Evolutionary conservation across 345 rosid genomes (phyloP).

Genomic region (Clausena lansium): DNA sequence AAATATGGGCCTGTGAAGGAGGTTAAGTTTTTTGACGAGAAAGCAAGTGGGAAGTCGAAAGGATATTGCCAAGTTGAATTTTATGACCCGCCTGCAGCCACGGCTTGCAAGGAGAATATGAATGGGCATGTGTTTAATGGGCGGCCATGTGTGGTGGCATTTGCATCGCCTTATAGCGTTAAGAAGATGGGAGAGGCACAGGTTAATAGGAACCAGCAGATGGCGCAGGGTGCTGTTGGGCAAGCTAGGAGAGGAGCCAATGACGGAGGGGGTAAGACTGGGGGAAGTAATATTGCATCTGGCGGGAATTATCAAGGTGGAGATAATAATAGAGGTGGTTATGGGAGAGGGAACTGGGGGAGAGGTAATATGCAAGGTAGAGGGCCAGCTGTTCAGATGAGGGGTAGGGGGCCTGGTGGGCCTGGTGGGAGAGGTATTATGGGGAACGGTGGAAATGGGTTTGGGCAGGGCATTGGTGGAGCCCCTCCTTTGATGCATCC

Average conservation of each 20-base stretch:
- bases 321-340: constrained; percentile 54
- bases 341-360: constrained; percentile 71
- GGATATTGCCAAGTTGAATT: constrained; percentile 91
- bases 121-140: constrained; percentile 71
- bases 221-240: constrained; percentile 34
- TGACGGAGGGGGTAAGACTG: constrained; percentile 46
- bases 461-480: constrained; percentile 64
- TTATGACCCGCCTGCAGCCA: constrained; percentile 61
- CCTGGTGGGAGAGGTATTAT: constrained; percentile 67
- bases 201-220: constrained; percentile 57
- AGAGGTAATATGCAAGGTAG: constrained; percentile 73
- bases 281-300: constrained; percentile 37
- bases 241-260: constrained; percentile 56
- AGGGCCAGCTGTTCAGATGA: constrained; percentile 72
- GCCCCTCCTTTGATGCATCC: constrained; percentile 71
- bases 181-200: constrained; percentile 81
- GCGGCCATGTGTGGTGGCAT: constrained; percentile 76
- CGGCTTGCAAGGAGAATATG: constrained; percentile 78
- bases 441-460: constrained; percentile 70
- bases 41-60: constrained; percentile 84
- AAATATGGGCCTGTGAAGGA: constrained; percentile 74
- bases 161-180: constrained; percentile 61
- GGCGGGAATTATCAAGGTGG: constrained; percentile 75
- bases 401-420: constrained; percentile 58
- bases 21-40: constrained; percentile 86